Evolutionary conservation across 768 basidiomycete species (phyloP).

Genomic region (Dentipellis sp.): DNA sequence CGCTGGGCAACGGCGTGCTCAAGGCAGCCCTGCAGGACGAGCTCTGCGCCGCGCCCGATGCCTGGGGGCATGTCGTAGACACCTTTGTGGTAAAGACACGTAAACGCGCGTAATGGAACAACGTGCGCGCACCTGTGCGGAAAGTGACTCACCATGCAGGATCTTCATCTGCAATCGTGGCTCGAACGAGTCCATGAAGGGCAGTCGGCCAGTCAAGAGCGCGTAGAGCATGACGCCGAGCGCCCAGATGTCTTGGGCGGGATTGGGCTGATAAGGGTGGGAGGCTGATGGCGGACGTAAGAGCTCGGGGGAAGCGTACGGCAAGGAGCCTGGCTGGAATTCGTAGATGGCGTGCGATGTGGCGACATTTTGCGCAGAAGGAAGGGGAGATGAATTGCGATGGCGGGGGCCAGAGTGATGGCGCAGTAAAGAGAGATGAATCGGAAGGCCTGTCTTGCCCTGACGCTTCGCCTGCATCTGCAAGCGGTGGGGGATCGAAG

Average conservation of each 20-base stretch:
- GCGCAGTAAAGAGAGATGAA: constrained; percentile 28
- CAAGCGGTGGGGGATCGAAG: too few relatives aligned
- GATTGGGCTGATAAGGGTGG: constrained; percentile 33
- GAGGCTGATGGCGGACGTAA: constrained; percentile 47
- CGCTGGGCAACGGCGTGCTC: constrained; percentile 49
- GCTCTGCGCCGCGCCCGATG: constrained; percentile 53
- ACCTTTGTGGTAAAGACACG: constrained; percentile 31
- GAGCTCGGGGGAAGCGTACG: constrained; percentile 87
- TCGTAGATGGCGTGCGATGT: constrained; percentile 24
- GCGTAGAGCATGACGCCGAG: constrained; percentile 85
- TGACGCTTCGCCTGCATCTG: constrained; percentile 12
- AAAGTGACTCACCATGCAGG: constrained; percentile 49
- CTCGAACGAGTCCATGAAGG: constrained; percentile 86
- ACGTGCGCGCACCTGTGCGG: constrained; percentile 12
- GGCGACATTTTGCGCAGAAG: constrained; percentile 19
- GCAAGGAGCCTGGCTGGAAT: constrained; percentile 77
- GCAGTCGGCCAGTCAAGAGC: constrained; percentile 75
- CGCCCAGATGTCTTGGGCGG: constrained; percentile 94
- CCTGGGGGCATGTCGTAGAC: constrained; percentile 47
- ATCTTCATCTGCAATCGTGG: constrained; percentile 91
- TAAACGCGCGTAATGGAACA: constrained; percentile 11
- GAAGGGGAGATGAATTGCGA: constrained; percentile 35
- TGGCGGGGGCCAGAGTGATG: constrained; percentile 38
- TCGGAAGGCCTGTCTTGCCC: constrained; percentile 17
- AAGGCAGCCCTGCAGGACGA: constrained; percentile 74